Evolutionary conservation across 2,329 filamentous ascomycete species (phyloP), one percentile per base, ranked within the genome.

Genomic region (Celoporthe dispersa): DNA sequence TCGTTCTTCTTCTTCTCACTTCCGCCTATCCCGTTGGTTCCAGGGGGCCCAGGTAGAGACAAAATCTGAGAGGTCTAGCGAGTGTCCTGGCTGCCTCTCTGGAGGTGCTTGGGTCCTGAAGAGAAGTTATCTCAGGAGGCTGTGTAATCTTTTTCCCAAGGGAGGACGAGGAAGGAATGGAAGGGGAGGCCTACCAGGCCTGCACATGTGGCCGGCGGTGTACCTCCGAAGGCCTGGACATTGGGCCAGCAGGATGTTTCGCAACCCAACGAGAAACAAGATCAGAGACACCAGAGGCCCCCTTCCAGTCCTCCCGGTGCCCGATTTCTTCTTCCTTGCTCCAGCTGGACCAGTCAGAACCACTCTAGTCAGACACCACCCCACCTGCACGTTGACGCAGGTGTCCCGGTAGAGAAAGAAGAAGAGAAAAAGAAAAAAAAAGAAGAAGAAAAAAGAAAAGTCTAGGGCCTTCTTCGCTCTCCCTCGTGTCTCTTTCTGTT

Each of bases 221-320:
- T 53, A 25, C 41, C 16, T 22, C 16, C 41, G 16, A 35, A 31
- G 62, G 67, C 67, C 67, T 41, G 31, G 7, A 35, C 6, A 25
- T 64, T 65, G 53, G 67, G 67, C 62, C 39, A 28, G 25, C 22
- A 61, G 53, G 35, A 39, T 61, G 62, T 65, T 65, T 65, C 53
- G 67, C n/a, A 14, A 14, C 60, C 41, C 59, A 64, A 63, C 31
- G 51, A 51, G 66, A 67, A 48, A 66, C 64, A 59, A 66, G 48
- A 37, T 22, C 64, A 35, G 44, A 33, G 28, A 33, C 31, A 19
- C 4, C 35, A 22, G 7, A 3, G 8, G 11, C 22, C 33, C 14
- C 41, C 19, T 37, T 41, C 51, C 31, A 59, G 35, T 16, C 37
- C 33, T 3, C 19, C 41, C 31, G 25, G 16, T 8, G 25, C 57